These are phyloP conservation scores for Chalciporus sphaerocephalus DNA, from an alignment of 768 basidiomycete genomes.

Conservation along the genomic window DNA sequence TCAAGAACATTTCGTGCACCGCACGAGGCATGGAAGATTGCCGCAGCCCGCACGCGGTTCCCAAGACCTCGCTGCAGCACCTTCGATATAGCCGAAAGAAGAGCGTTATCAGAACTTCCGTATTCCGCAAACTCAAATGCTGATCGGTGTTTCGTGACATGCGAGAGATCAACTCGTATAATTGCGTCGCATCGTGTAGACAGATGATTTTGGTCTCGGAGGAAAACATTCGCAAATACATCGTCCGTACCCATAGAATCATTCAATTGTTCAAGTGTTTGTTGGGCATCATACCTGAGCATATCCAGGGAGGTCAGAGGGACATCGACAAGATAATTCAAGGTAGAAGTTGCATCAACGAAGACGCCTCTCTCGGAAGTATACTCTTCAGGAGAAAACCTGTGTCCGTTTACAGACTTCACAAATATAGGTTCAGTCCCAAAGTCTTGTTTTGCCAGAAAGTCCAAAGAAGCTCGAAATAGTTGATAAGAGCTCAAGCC, in stretches of 20 bases:
- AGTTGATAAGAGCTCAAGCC: constrained; percentile 90
- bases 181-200: constrained; percentile 70
- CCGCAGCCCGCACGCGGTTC: constrained; percentile 61
- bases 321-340: constrained; percentile 75
- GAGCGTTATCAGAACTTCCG: constrained; percentile 55
- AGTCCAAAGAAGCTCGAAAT: constrained; percentile 79
- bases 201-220: constrained; percentile 64
- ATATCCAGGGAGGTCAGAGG: constrained; percentile 75
- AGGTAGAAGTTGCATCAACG: constrained; percentile 70
- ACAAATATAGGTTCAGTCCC: constrained; percentile 52
- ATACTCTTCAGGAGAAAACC: constrained; percentile 60
- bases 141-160: constrained; percentile 39
- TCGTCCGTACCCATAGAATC: constrained; percentile 45
- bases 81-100: constrained; percentile 49
- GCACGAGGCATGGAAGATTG: constrained; percentile 53
- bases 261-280: constrained; percentile 66
- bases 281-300: constrained; percentile 68
- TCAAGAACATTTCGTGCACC: constrained; percentile 47
- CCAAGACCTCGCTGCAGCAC: constrained; percentile 65
- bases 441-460: constrained; percentile 76
- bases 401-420: constrained; percentile 50
- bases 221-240: constrained; percentile 66
- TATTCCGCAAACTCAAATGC: constrained; percentile 43
- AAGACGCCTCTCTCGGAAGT: constrained; percentile 52
- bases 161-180: constrained; percentile 46